Evolutionary conservation across 2,329 filamentous ascomycete species (phyloP).

Genomic region (Pseudopithomyces chartarum): DNA sequence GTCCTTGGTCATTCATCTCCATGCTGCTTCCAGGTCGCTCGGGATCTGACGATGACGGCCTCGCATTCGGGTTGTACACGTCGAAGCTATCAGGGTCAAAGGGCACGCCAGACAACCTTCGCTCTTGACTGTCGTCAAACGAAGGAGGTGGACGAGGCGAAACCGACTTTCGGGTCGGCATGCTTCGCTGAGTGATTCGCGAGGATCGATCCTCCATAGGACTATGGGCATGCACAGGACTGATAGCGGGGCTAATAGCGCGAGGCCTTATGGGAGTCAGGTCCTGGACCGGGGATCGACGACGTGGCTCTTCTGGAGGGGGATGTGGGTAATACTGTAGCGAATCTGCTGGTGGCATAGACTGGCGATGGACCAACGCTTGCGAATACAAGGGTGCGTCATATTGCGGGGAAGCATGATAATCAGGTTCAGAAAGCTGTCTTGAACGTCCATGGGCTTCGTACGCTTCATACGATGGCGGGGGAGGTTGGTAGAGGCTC

Average conservation of each 20-base stretch:
- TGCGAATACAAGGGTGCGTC: constrained; percentile 34
- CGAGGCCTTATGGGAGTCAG: constrained; percentile 51
- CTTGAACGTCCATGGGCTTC: constrained; percentile 17
- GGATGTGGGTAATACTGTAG: constrained; percentile 54
- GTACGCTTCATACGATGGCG: constrained; percentile 27
- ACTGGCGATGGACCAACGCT: constrained; percentile 34
- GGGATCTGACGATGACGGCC: constrained; percentile 23
- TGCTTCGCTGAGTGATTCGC: constrained; percentile 51
- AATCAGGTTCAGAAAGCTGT: constrained; percentile 43
- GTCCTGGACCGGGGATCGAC: constrained; percentile 42
- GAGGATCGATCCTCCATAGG: constrained; percentile 41
- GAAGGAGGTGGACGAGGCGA: constrained; percentile 67
- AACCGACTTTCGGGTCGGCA: constrained; percentile 70
- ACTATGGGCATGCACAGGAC: constrained; percentile 31
- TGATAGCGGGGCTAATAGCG: constrained; percentile 50
- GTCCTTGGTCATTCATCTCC: constrained; percentile 61
- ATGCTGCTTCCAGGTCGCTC: constrained; percentile 42
- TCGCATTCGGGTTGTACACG: constrained; percentile 65
- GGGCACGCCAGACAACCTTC: constrained; percentile 65
- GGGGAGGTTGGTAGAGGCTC: constrained; percentile 24
- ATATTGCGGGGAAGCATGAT: constrained; percentile 38
- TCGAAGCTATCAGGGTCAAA: constrained; percentile 80
- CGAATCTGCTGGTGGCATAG: constrained; percentile 24
- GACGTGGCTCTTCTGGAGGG: constrained; percentile 41
- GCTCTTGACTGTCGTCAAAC: constrained; percentile 47